Conservation (phyloP, 202 grass and related monocot species). For the Schoenoplectus triqueter region DNA sequence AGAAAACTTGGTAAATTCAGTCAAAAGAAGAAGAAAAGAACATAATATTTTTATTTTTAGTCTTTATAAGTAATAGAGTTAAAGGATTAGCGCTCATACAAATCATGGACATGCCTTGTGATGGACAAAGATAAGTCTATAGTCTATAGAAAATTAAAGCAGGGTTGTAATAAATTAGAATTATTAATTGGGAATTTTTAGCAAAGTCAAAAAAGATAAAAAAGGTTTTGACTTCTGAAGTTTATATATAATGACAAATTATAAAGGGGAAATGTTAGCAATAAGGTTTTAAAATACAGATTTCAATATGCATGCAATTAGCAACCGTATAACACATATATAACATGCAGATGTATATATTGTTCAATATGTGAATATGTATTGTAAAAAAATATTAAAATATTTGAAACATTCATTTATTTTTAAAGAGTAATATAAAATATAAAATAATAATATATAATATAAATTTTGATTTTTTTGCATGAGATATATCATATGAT, state of each 20-base stretch:
- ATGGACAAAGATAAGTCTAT: neutral
- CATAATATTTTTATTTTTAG: neutral
- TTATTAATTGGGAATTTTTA: neutral
- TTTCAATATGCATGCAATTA: too few relatives aligned
- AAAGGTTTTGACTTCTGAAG: neutral
- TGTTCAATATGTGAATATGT: too few relatives aligned
- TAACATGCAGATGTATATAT: too few relatives aligned
- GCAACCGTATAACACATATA: too few relatives aligned
- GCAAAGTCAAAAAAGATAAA: neutral
- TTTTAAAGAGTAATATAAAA: too few relatives aligned
- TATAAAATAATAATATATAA: too few relatives aligned
- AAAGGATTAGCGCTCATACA: neutral
- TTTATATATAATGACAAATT: neutral
- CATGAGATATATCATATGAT: too few relatives aligned
- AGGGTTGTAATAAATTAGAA: conserved; percentile 19
- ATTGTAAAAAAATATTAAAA: too few relatives aligned
- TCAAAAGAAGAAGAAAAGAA: neutral
- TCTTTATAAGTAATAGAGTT: neutral
- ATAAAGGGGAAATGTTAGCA: neutral
- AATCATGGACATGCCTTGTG: neutral
- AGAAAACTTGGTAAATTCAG: neutral
- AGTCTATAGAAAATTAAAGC: neutral
- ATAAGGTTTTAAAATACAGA: too few relatives aligned
- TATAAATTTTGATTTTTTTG: too few relatives aligned
- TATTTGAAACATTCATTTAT: too few relatives aligned